Evolutionary conservation across 805 yeast species (phyloP).

Genomic region (Zygosaccharomyces lentus): DNA sequence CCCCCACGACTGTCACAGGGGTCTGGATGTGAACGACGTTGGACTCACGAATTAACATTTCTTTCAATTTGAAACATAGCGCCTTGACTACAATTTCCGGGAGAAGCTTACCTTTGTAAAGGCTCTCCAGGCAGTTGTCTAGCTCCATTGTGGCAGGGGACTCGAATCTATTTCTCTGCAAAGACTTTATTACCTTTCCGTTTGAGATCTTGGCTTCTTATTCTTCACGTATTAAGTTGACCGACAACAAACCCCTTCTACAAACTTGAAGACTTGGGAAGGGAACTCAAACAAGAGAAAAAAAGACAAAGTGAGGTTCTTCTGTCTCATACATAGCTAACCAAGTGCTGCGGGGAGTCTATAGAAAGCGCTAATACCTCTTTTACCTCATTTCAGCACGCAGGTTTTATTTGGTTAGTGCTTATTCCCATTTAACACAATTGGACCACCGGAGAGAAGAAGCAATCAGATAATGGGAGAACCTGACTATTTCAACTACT

Average conservation of each 20-base stretch:
- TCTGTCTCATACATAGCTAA: background rate
- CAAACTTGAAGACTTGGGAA: background rate
- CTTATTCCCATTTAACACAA: background rate
- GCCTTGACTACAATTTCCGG: slow-evolving; percentile 70
- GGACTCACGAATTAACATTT: slow-evolving; percentile 70
- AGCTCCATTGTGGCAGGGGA: slow-evolving; percentile 41
- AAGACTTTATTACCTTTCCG: background rate
- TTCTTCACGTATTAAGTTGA: background rate
- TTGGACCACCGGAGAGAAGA: background rate
- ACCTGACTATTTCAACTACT: slow-evolving; percentile 14
- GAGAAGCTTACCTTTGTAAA: slow-evolving; percentile 59
- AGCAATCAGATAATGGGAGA: slow-evolving; percentile 8
- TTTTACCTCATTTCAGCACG: background rate
- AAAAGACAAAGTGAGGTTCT: background rate
- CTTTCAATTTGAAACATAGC: slow-evolving; percentile 76
- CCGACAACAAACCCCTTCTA: slow-evolving; percentile 8
- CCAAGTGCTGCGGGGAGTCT: background rate
- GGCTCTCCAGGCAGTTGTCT: slow-evolving; percentile 65
- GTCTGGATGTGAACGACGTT: slow-evolving; percentile 79
- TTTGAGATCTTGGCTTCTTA: background rate
- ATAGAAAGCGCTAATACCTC: background rate
- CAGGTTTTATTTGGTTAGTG: slow-evolving; percentile 2
- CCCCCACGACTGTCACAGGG: slow-evolving; percentile 96
- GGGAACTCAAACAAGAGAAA: background rate
- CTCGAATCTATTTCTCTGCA: background rate